Evolutionary conservation across 2,329 filamentous ascomycete species (phyloP), one percentile per base, ranked within the genome.

Genomic region (Chlorencoelia australis): DNA sequence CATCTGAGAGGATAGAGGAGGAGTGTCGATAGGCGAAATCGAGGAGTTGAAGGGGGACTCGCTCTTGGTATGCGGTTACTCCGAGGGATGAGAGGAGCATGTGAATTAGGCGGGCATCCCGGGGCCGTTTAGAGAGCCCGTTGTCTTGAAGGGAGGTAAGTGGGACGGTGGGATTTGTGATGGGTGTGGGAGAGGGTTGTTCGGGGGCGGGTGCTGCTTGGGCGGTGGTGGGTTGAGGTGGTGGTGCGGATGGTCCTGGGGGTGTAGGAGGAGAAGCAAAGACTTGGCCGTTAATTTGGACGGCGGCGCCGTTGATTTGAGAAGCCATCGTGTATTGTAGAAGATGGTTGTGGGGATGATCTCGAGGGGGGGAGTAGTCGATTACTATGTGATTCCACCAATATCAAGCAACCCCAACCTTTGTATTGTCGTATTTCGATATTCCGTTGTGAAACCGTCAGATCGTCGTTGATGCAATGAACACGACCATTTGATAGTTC

Each of bases 21-120:
- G 80, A 84, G 67, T 87, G 83, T 24, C 84, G 77, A 69, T 91
- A 91, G 32, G 84, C 82, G 55, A 89, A 89, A 64, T 91, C 84
- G 57, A 91, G 77, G 32, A 91, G 76, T 40, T 88, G 76, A 1
- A 89, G 71, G 0, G 84, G 84, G 1, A 91, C 83, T 52, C 84
- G 82, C 58, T 82, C 75, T 58, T 89, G 83, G 67, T 86, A 91
- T 26, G 79, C 70, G 4, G 79, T 78, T 7, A 89, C 82, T 53
- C 83, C 83, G 51, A 87, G 79, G 6, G 80, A 81, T 14, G 79
- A 79, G 32, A 91, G 75, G 34, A 91, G 73, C 13, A 88, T 74
- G 62, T 89, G 83, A 51, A 91, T 75, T 10, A 86, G 75, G 52
- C 83, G 79, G 11, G 80, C 75, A 59, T 91, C 84, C 61, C 83